Evolutionary conservation across 2,329 filamentous ascomycete genomes (phyloP).

Genomic region (Cercospora sp.): DNA sequence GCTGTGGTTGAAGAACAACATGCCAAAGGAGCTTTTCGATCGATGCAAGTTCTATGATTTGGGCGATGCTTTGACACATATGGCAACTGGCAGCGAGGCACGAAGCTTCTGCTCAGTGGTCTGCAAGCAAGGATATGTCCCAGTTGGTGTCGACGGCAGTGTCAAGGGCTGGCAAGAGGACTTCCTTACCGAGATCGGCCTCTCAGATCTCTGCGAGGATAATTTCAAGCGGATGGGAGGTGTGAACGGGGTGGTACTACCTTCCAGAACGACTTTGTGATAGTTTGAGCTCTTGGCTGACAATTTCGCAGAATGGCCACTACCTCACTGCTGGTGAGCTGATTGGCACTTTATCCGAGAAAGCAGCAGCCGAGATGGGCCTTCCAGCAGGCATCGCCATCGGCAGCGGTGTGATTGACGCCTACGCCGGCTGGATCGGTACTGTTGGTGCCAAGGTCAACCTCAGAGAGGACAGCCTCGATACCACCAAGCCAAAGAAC

Average conservation of each 20-base stretch:
- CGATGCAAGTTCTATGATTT: constrained; percentile 97
- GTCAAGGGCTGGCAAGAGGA: constrained; percentile 98
- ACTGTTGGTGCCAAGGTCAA: constrained; percentile 97
- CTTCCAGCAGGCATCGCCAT: constrained; percentile 85
- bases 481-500: constrained; percentile 69
- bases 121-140: constrained; percentile 95
- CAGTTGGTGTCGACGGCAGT: constrained; percentile 94
- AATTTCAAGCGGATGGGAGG: constrained; percentile 93
- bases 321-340: constrained; percentile 91
- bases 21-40: constrained; percentile 86
- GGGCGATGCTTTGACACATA: constrained; percentile 86
- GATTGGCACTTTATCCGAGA: constrained; percentile 79
- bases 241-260: constrained; percentile 83
- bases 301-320: constrained; percentile 72
- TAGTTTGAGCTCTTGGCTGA: constrained; percentile 28
- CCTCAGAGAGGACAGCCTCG: constrained; percentile 59
- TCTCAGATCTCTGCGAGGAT: constrained; percentile 80
- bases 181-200: constrained; percentile 81
- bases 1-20: constrained; percentile 97
- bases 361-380: constrained; percentile 79
- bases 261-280: constrained; percentile 17
- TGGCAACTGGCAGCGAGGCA: constrained; percentile 89
- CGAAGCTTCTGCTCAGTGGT: constrained; percentile 94
- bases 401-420: constrained; percentile 95
- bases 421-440: constrained; percentile 97